Conservation (phyloP, 2,329 filamentous ascomycete genomes). For the Rutstroemia sydowiana region DNA sequence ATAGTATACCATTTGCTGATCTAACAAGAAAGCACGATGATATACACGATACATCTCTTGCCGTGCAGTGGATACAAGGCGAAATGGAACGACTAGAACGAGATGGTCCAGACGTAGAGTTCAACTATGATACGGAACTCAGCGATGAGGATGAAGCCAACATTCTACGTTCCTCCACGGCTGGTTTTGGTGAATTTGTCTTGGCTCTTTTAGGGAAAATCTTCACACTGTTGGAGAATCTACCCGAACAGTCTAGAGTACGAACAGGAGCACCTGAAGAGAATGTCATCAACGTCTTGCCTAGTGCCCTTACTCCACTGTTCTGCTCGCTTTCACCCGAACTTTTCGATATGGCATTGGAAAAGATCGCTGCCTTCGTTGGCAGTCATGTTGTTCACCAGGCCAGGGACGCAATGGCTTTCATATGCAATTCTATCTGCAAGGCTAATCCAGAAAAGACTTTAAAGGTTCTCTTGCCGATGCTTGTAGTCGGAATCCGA, state of each 20-base stretch:
- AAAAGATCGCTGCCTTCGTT: constrained; percentile 89
- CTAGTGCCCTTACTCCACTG: constrained; percentile 82
- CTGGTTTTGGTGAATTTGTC: constrained; percentile 88
- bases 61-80: constrained; percentile 86
- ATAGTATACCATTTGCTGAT: constrained; percentile 88
- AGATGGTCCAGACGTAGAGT: constrained; percentile 74
- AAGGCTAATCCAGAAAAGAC: constrained; percentile 94
- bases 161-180: constrained; percentile 88
- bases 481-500: constrained; percentile 83
- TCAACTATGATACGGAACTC: constrained; percentile 78
- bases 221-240: constrained; percentile 89
- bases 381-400: constrained; percentile 94
- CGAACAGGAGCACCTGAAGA: constrained; percentile 91
- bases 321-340: constrained; percentile 88
- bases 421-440: constrained; percentile 93
- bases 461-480: constrained; percentile 80
- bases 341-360: constrained; percentile 82
- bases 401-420: constrained; percentile 94
- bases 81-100: constrained; percentile 92
- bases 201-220: constrained; percentile 86
- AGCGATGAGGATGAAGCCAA: constrained; percentile 79
- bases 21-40: constrained; percentile 62
- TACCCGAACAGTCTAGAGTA: constrained; percentile 83
- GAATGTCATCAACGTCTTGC: constrained; percentile 91
- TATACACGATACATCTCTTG: constrained; percentile 66